phyloP scores from a whole-genome alignment of 495 filamentous ascomycete genomes.

The Clohesyomyces aquaticus region DNA sequence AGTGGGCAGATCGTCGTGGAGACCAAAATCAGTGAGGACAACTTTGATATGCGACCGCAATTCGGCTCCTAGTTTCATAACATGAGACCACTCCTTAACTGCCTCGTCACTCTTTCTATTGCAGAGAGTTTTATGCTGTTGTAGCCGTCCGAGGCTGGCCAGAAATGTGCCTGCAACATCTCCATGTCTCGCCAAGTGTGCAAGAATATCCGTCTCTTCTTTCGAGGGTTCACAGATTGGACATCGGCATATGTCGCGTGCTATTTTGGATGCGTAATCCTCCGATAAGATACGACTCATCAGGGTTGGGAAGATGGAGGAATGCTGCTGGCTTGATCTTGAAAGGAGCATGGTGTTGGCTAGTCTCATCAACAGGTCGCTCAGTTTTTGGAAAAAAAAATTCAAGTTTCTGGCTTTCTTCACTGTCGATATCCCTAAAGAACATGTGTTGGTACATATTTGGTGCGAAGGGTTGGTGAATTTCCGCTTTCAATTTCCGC shows the following conservation, averaged over 20 bases:
- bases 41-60: not conserved
- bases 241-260: not conserved
- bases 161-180: not conserved
- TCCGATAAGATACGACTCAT: not conserved
- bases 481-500: no score
- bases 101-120: not conserved
- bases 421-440: no score
- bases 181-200: not conserved
- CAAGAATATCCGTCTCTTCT: not conserved
- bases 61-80: not conserved
- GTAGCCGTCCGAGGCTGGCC: not conserved
- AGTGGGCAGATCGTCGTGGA: not conserved
- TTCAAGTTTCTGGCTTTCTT: no score
- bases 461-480: no score
- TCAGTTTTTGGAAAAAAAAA: no score
- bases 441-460: no score
- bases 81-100: not conserved
- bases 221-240: not conserved
- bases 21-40: not conserved
- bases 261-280: not conserved
- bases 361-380: no score
- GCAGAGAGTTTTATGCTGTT: not conserved
- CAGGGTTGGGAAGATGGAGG: not conserved
- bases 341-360: no score
- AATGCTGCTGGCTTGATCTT: not conserved